Evolutionary conservation across 441 rosid species (phyloP).

Genomic region (Aquilaria agallochum): DNA sequence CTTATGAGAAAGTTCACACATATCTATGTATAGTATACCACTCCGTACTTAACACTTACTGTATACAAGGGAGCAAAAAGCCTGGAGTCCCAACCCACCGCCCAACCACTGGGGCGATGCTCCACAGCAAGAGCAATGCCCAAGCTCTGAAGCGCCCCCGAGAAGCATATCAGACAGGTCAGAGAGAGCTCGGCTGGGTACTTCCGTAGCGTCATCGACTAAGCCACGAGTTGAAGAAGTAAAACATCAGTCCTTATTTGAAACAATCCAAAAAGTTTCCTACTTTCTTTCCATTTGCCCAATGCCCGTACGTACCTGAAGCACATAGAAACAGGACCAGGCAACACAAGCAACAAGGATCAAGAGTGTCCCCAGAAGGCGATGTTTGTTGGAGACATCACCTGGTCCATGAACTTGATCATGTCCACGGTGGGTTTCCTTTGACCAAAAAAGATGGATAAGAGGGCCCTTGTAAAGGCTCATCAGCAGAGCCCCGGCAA

Average conservation of each 20-base stretch:
- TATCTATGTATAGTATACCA: too few species aligned
- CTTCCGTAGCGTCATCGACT: slow-evolving; percentile 56
- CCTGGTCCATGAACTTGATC: background rate
- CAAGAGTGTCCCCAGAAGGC: slow-evolving; percentile 56
- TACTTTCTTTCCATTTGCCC: background rate
- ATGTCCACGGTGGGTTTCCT: slow-evolving; percentile 15
- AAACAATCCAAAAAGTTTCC: too few species aligned
- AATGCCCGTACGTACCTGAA: slow-evolving; percentile 40
- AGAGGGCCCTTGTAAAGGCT: slow-evolving; percentile 65
- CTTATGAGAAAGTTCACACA: too few species aligned
- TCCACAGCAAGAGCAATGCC: slow-evolving; percentile 42
- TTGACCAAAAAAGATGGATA: slow-evolving; percentile 35
- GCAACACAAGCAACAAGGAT: slow-evolving; percentile 59
- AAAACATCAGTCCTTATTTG: background rate
- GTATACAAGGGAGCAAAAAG: slow-evolving; percentile 64
- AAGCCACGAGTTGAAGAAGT: background rate
- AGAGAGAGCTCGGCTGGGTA: slow-evolving; percentile 58
- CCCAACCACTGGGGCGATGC: slow-evolving; percentile 47
- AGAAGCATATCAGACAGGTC: slow-evolving; percentile 52
- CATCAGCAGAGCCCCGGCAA: slow-evolving; percentile 65
- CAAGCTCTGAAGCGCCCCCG: slow-evolving; percentile 53
- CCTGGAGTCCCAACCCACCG: slow-evolving; percentile 67
- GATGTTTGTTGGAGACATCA: slow-evolving; percentile 33
- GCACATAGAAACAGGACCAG: slow-evolving; percentile 64
- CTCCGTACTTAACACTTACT: slow-evolving; percentile 16